phyloP scores from a whole-genome alignment of 169 alveolate species.

The Eimeria praecox region DNA sequence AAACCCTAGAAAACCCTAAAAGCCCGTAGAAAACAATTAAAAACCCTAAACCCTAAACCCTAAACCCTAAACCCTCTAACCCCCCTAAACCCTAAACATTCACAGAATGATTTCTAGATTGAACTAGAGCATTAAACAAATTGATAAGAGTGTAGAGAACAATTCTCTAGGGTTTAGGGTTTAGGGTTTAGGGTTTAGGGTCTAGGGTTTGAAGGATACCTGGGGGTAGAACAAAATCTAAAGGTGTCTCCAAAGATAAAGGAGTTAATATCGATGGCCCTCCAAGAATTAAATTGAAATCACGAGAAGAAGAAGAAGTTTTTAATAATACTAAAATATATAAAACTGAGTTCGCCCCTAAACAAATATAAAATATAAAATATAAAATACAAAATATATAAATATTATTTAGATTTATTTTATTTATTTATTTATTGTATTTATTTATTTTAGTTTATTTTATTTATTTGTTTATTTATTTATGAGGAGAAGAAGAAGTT shows the following conservation, averaged over 20 bases:
- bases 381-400: neutral
- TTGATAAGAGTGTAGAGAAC: neutral
- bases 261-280: neutral
- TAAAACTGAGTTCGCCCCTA: neutral
- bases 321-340: neutral
- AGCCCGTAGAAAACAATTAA: no score
- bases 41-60: constrained; percentile 4
- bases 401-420: no score
- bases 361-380: neutral
- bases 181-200: constrained; percentile 50
- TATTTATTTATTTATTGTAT: no score
- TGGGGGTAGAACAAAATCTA: neutral
- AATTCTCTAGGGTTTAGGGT: constrained; percentile 16
- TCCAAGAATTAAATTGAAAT: neutral
- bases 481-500: neutral
- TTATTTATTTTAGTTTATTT: no score
- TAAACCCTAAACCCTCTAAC: neutral
- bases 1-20: no score
- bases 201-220: constrained; percentile 9
- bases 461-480: no score
- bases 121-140: no score
- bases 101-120: no score
- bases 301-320: neutral
- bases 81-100: neutral
- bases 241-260: neutral